Evolutionary conservation across 176 grass and related monocot species (phyloP), one percentile per base, ranked within the genome.

Genomic region (Areca catechu): DNA sequence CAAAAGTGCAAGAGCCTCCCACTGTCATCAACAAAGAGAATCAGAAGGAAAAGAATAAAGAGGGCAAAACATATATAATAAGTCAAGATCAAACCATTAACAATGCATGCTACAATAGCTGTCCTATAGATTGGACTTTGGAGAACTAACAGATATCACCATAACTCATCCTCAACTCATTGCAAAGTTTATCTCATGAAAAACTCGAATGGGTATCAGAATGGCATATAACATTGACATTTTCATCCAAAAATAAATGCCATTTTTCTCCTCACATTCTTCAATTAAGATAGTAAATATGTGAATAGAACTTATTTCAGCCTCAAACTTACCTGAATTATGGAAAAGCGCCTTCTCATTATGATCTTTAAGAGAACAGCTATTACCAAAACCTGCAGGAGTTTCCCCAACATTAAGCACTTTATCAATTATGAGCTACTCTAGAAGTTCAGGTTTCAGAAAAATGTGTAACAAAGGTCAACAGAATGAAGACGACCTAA

Each of bases 1-100:
- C 72, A 98, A 80, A 34, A 98, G 77, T 59, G 81, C 93, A 76
- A 98, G 88, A 71, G 93, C 93, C 76, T 98, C 93, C 93, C 93
- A 98, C 93, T 98, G 70, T 47, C 54, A 76, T 82, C 18, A 60
- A 72, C 49, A 54, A 62, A 62, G 25, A 71, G 17, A 49, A 59
- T 14, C 0, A 60, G 48, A 52, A 43, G 18, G 34, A 43, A 43
- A 43, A 43, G 34, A 43, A 43, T 14, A 43, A 12, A 43, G 2
- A 10, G 34, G 7, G 34, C 2, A 3, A 12, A 10, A 43, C 34
- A 3, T 43, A 43, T 43, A 43, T 14, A 43, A 43, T 43, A 43
- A 43, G 0, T 43, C 34, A 43, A 12, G 34, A 43, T 43, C 10
- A 43, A 43, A 43, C 34, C 10, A 43, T 43, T 43, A 5, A 43